These are phyloP conservation scores for Ustilago sp. DNA, from an alignment of 1,284 basidiomycete species.

Conservation along the genomic window DNA sequence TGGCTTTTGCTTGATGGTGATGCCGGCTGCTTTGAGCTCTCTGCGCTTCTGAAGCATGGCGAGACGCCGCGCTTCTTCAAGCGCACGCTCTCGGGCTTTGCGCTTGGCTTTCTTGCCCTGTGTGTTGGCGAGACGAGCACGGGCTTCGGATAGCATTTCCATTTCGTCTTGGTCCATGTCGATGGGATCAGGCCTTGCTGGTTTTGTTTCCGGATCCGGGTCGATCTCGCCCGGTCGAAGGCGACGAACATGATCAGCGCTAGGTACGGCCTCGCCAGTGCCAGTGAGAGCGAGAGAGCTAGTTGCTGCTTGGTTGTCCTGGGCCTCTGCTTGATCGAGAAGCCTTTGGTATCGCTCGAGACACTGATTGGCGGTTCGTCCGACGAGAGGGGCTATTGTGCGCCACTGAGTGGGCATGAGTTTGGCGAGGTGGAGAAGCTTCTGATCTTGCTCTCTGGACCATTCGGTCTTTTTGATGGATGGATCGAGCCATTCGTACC, in stretches of 20 bases:
- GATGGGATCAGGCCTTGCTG: conserved; percentile 96
- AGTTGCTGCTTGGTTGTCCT: conserved; percentile 51
- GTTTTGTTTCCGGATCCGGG: conserved; percentile 97
- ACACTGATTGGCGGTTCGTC: conserved; percentile 98
- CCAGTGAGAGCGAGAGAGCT: conserved; percentile 78
- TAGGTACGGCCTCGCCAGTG: conserved; percentile 81
- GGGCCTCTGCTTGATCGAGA: conserved; percentile 85
- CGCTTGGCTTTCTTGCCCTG: conserved; percentile 99
- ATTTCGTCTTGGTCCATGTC: conserved; percentile 99
- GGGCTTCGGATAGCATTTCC: conserved; percentile 99
- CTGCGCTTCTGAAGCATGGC: conserved; percentile 98
- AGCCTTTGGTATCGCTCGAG: conserved; percentile 98
- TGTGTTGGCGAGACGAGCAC: conserved; percentile 96
- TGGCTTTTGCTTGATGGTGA: conserved; percentile 78
- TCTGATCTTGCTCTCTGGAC: conserved; percentile 92
- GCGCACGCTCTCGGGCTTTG: conserved; percentile 84
- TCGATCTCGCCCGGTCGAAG: conserved; percentile 97
- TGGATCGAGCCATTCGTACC: conserved; percentile 99
- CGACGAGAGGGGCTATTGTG: conserved; percentile 98
- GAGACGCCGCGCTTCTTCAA: conserved; percentile 93
- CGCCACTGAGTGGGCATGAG: conserved; percentile 99
- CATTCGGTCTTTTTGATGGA: conserved; percentile 98
- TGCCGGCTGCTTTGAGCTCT: conserved; percentile 96
- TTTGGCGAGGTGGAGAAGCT: conserved; percentile 95
- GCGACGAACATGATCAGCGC: conserved; percentile 87